Evolutionary conservation across 192 early-diverging fungal species (phyloP).

Genomic region (Coemansia sp.): DNA sequence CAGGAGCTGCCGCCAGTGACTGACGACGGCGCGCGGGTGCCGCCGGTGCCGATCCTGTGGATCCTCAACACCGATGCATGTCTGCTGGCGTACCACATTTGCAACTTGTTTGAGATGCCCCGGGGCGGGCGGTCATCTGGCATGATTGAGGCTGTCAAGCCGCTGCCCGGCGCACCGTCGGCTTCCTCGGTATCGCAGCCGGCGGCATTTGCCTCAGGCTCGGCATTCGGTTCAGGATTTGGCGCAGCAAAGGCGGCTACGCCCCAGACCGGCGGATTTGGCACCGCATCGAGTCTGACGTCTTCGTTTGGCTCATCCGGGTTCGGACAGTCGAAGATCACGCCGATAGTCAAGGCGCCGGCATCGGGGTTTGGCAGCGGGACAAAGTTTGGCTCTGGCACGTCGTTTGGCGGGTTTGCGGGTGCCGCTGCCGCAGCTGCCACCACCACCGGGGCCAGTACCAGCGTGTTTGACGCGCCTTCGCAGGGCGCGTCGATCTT

Average conservation of each 20-base stretch:
- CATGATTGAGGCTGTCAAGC: constrained; percentile 30
- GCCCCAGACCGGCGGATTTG: not conserved
- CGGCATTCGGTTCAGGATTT: constrained; percentile 8
- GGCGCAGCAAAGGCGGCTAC: not conserved
- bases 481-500: constrained; percentile 21
- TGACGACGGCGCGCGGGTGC: constrained; percentile 51
- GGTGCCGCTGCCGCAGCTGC: not conserved
- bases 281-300: too few relatives aligned
- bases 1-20: constrained; percentile 53
- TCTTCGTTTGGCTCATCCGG: constrained; percentile 11
- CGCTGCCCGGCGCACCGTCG: constrained; percentile 7
- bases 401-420: constrained; percentile 19
- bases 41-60: constrained; percentile 68
- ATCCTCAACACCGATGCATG: constrained; percentile 63
- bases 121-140: constrained; percentile 32
- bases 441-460: constrained; percentile 3
- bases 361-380: constrained; percentile 31
- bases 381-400: constrained; percentile 8
- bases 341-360: constrained; percentile 23
- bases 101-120: constrained; percentile 56
- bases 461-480: constrained; percentile 32
- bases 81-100: constrained; percentile 62
- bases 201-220: constrained; percentile 14
- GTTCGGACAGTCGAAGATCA: constrained; percentile 20
- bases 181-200: constrained; percentile 2